These are phyloP conservation scores for Pestalotiopsis sp. DNA, from an alignment of 2,329 filamentous ascomycete species.

Conservation along the genomic window DNA sequence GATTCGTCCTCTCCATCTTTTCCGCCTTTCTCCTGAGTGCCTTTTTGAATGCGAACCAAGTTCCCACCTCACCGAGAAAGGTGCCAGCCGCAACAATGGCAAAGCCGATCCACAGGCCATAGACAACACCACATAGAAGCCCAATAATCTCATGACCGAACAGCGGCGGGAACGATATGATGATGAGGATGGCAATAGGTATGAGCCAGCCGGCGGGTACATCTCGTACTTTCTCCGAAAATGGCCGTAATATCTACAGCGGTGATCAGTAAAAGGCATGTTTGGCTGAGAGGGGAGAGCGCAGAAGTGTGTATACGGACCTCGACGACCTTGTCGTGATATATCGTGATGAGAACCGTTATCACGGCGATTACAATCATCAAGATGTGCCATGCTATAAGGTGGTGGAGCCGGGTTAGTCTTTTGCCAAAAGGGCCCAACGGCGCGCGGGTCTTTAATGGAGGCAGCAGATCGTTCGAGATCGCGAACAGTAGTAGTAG, in stretches of 20 bases:
- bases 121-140: constrained; percentile 43
- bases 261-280: not conserved
- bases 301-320: constrained; percentile 21
- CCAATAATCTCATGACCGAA: constrained; percentile 45
- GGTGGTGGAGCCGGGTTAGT: constrained; percentile 1
- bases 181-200: constrained; percentile 39
- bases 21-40: constrained; percentile 36
- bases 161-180: constrained; percentile 43
- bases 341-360: constrained; percentile 36
- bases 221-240: constrained; percentile 38
- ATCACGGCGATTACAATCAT: constrained; percentile 30
- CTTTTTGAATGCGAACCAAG: constrained; percentile 44
- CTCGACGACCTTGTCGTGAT: constrained; percentile 40
- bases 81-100: constrained; percentile 42
- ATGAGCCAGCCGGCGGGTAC: constrained; percentile 42
- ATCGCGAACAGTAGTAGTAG: not conserved
- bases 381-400: constrained; percentile 30
- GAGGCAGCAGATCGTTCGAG: constrained; percentile 8
- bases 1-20: constrained; percentile 41
- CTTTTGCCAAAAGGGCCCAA: not conserved
- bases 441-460: not conserved
- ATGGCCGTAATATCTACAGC: constrained; percentile 33
- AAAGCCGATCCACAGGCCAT: constrained; percentile 43
- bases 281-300: not conserved
- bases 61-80: constrained; percentile 42